Evolutionary conservation across 179 eudicot species (phyloP), one percentile per base, ranked within the genome.

Genomic region (Gypsophila paniculata): DNA sequence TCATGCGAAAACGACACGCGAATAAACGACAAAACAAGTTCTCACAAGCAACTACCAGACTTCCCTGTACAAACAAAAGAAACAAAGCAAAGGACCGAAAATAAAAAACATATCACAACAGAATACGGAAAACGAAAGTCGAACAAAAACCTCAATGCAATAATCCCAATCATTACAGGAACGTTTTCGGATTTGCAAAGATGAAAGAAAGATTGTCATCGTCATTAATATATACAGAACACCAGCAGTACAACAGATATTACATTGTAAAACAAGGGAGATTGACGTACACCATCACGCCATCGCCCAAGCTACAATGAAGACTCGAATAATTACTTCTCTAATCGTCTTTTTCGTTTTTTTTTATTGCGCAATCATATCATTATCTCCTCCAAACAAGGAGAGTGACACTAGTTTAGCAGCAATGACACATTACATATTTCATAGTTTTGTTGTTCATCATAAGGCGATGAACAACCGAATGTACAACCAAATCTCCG

Each of bases 401-500:
- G 69, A 72, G 63, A 70, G 64, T 48, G 63, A 66, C 72, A 72
- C 82, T 71, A 66, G 44, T 44, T 65, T 54, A 75, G 29, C 65
- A 44, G 19, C 55, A 79, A 75, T 75, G 71, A 75, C 76, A 79
- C 38, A 34, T 29, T 42, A 42, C 38, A 34, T 17, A 13, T 29
- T 66, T 48, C 61, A 61, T 75, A 49, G 5, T 59, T n/a, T n/a
- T 67, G 71, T 57, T 32, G 82, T 72, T 79, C 82, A 79, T 76
- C 59, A 58, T 63, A 53, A 29, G 44, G 51, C 54, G 61, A 68
- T 74, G 78, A 77, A 74, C 78, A 74, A 49, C 19, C 60, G 32
- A 52, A 44, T 68, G 48, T 74, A 74, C 78, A 77, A 81, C 77
- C 81, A 71, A 81, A 74, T 77, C 80, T 73, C 75, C 78, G 71